phyloP scores from a whole-genome alignment of 1,284 basidiomycete species.

The Hemileia vastatrix region DNA sequence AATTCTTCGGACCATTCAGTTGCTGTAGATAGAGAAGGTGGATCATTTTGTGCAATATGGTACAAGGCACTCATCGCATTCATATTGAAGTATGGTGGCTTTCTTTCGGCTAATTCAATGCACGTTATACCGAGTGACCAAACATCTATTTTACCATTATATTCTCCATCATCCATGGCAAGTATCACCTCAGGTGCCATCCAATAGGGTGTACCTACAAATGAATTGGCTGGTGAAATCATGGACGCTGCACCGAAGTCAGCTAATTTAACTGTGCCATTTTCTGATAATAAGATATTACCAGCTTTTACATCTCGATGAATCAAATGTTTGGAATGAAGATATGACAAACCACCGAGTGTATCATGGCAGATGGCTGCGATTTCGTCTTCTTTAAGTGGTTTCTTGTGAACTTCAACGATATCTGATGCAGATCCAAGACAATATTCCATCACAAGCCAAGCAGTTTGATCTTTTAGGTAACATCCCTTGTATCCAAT shows the following conservation, averaged over 20 bases:
- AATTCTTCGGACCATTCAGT: too few relatives aligned
- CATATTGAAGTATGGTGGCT: conserved; percentile 74
- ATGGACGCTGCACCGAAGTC: conserved; percentile 96
- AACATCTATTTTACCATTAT: conserved; percentile 90
- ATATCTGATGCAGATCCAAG: conserved; percentile 90
- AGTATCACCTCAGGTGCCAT: conserved; percentile 92
- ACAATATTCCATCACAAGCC: conserved; percentile 99
- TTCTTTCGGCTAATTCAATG: conserved; percentile 91
- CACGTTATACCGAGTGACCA: conserved; percentile 93
- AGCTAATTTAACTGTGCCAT: conserved; percentile 81
- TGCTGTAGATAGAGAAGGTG: too few relatives aligned
- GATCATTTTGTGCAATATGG: too few relatives aligned
- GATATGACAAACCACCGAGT: conserved; percentile 69
- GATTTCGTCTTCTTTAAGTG: conserved; percentile 72
- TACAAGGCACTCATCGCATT: too few relatives aligned
- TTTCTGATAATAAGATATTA: conserved; percentile 77
- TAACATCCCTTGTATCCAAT: conserved; percentile 94
- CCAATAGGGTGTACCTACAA: conserved; percentile 95
- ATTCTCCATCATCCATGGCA: conserved; percentile 63
- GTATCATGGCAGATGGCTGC: conserved; percentile 82
- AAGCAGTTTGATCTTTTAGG: conserved; percentile 85
- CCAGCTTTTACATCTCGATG: conserved; percentile 96
- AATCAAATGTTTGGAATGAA: conserved; percentile 88
- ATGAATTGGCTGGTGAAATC: conserved; percentile 67
- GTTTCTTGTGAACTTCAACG: conserved; percentile 73